A percentile compares a stretch with the other conserved stretches of the same genome.
phyloP scores from a whole-genome alignment of 228 moss, liverwort and hornwort genomes.

The Sphagnum fallax region DNA sequence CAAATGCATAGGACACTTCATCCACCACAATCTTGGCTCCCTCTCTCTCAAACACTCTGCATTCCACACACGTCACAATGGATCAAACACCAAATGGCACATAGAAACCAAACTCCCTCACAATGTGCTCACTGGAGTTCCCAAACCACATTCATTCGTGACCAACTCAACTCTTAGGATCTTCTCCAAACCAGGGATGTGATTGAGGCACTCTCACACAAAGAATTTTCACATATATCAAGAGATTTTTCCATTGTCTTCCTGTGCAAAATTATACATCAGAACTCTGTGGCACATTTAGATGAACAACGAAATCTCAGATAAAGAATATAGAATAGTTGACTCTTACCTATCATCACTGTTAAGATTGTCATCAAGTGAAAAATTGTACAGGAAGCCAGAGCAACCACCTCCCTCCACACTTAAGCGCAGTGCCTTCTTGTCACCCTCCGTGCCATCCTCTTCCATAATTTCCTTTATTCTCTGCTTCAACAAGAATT shows the following conservation, averaged over 20 bases:
- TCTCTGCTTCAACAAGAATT: conserved; percentile 28
- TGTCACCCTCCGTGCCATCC: conserved; percentile 55
- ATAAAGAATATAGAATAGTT: background rate
- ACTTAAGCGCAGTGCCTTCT: conserved; percentile 76
- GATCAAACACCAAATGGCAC: background rate
- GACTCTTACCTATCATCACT: conserved; percentile 59
- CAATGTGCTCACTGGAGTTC: too few relatives aligned
- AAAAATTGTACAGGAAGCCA: conserved; percentile 78
- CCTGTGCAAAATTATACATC: too few relatives aligned
- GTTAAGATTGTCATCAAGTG: conserved; percentile 72
- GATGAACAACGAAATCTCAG: too few relatives aligned
- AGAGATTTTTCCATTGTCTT: too few relatives aligned
- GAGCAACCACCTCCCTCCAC: conserved; percentile 98
- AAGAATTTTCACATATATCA: too few relatives aligned
- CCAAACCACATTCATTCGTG: too few relatives aligned
- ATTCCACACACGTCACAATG: background rate
- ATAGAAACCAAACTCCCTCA: too few relatives aligned
- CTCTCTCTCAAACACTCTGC: conserved; percentile 66
- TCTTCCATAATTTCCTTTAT: conserved; percentile 71
- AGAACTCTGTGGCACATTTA: too few relatives aligned
- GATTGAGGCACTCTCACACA: too few relatives aligned
- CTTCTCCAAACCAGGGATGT: too few relatives aligned
- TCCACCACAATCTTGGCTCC: conserved; percentile 56
- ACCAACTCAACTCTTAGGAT: too few relatives aligned
- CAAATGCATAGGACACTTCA: conserved; percentile 51